Base-by-base conservation (phyloP, 1,284 basidiomycete genomes). In the Coniferiporia sulphurascens region DNA sequence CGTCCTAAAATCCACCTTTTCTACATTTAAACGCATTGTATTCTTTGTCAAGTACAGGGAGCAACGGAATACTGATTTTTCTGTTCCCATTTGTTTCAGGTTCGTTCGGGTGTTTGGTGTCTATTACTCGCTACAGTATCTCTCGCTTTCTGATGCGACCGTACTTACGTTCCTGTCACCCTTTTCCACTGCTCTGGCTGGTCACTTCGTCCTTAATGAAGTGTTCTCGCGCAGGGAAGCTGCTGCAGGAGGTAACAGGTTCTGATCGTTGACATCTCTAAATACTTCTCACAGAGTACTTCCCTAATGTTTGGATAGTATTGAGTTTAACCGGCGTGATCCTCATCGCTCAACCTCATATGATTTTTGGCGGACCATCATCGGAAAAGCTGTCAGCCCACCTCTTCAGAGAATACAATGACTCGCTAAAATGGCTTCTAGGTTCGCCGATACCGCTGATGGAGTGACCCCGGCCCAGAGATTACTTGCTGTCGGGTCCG, bases 151-250 rank as follows among this genome's bases (percentile, higher is more conserved):
- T 10, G 91, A 93, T 68, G 83, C 87, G 0, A 87, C 85, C 0
- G 87, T 90, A 13, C 75, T 95, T 52, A 85, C 85, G 0, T 93
- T 93, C 73, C 76, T 95, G 8, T 72, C 81, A 0, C 92, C 92
- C 0, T 78, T 86, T 58, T 76, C 80, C 9, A 90, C 88, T 0
- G 85, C 83, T 0, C 68, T 92, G n/a, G 73, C 86, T 1, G 91
- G 85, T 0, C 82, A 81, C 5, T 60, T 92, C 1, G 75, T 93
- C 22, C 74, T 95, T 7, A 78, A 80, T 15, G 91, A 94, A 68
- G 73, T 70, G 0, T 84, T 90, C 64, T 78, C 80, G 0, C 70
- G 73, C 52, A 77, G 74, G 60, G 84, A 93, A 69, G 76, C 80
- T 1, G 38, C 85, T 6, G 87, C 89, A 1, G 88, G 86, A 13